A percentile compares a stretch with the other conserved stretches of the same genome.
phyloP scores from a whole-genome alignment of 495 filamentous ascomycete genomes.

The Xanthoparmelia taractica region DNA sequence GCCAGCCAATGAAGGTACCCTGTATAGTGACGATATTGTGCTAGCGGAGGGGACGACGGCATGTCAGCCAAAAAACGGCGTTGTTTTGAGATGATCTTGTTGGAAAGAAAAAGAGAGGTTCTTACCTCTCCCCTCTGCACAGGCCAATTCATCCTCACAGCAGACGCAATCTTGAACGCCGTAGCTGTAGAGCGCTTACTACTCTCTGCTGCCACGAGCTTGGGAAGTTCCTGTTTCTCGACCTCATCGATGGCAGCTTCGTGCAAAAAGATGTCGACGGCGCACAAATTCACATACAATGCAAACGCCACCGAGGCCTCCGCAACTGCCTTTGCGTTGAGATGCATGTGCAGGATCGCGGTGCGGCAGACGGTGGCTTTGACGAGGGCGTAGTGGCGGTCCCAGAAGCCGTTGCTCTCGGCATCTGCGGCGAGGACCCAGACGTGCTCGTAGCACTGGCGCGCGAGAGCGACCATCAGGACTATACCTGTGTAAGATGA shows the following conservation, averaged over 20 bases:
- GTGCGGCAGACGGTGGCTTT: constrained; percentile 2
- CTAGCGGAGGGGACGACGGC: background rate
- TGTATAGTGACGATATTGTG: constrained; percentile 1
- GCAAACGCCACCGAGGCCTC: constrained; percentile 1
- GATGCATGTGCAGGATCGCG: constrained; percentile 4
- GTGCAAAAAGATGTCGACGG: constrained; percentile 1
- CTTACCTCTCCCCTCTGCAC: constrained; percentile 2
- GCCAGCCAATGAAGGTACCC: constrained; percentile 3
- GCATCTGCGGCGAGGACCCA: constrained; percentile 4
- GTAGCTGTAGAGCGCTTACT: constrained; percentile 4
- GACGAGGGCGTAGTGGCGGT: constrained; percentile 3
- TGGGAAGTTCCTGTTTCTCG: constrained; percentile 5
- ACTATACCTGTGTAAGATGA: constrained; percentile 2
- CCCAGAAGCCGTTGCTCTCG: background rate
- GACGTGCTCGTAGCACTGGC: constrained; percentile 3
- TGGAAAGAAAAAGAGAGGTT: background rate
- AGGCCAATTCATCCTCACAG: constrained; percentile 6
- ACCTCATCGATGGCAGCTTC: constrained; percentile 1
- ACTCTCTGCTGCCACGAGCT: constrained; percentile 2
- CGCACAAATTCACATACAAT: background rate
- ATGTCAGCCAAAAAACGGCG: constrained; percentile 6
- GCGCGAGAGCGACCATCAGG: constrained; percentile 3
- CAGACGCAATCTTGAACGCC: constrained; percentile 1
- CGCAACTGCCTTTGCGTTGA: constrained; percentile 4
- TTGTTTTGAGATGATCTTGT: background rate